Evolutionary conservation across 1,284 basidiomycete genomes (phyloP), one percentile per base, ranked within the genome.

Genomic region (Cutaneotrichosporon sp.): DNA sequence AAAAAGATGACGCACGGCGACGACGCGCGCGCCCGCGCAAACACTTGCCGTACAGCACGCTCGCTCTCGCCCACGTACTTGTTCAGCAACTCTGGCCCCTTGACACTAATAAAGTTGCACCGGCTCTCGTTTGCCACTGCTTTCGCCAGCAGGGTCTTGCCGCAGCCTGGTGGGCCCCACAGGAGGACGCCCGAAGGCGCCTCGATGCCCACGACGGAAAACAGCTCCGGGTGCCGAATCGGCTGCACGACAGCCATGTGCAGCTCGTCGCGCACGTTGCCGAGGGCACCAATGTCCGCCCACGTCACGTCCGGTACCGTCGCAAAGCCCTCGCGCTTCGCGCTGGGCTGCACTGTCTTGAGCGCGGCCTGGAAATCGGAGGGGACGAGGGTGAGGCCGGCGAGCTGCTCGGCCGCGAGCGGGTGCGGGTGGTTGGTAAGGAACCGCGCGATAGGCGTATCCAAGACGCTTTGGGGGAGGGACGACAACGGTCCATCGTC

Each of bases 1-100:
- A 99, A 99, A 85, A 98, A 99, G 89, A 99, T 97, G 58, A 99
- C 94, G 74, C 94, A 77, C 40, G 96, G 96, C 8, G 94, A 90
- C 1, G 94, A 94, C 12, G 96, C 93, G 64, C 96, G 87, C 37
- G 96, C 96, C 75, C 97, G 94, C 79, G 97, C 91, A 66, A 97
- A 97, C 0, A 97, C 90, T 68, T 96, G 91, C 38, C 94, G 79
- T 0, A 98, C 90, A 0, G 94, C 93, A 22, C 90, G 80, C 70
- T 98, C 96, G 71, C 89, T 93, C 77, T 98, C 94, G 21, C 94
- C 94, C 0, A 98, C 93, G 64, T 97, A 98, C 90, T 96, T 69
- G 26, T 97, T 97, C 59, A 98, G 78, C 55, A 98, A 69, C 69
- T 98, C 94, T 0, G 94, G 94, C 0, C 94, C 96, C 68, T 97